These are phyloP conservation scores for Mycogone perniciosa DNA, from an alignment of 2,329 filamentous ascomycete genomes.

Conservation along the genomic window DNA sequence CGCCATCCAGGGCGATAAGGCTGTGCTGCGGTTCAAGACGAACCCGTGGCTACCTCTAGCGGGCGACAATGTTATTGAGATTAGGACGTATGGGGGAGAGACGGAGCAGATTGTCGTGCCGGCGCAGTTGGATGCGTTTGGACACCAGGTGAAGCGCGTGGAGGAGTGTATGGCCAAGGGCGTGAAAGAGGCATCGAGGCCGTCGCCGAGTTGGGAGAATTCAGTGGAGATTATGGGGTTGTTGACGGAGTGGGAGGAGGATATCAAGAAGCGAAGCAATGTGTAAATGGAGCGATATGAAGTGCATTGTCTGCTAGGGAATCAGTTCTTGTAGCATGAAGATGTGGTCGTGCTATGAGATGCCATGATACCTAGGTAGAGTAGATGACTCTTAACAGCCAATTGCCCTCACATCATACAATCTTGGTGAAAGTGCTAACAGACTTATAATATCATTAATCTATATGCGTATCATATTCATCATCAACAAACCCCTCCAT, in stretches of 20 bases:
- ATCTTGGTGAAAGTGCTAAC: neutral
- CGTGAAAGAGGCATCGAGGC: conserved; percentile 16
- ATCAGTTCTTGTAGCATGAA: neutral
- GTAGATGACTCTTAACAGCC: too few relatives aligned
- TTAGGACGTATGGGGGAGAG: conserved; percentile 19
- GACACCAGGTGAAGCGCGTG: conserved; percentile 19
- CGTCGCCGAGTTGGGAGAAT: conserved; percentile 20
- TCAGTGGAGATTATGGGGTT: conserved; percentile 23
- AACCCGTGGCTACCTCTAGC: conserved; percentile 23
- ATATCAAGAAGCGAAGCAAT: conserved; percentile 10
- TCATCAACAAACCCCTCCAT: conserved; percentile 5
- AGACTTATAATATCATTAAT: too few relatives aligned
- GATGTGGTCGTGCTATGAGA: neutral
- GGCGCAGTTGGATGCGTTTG: conserved; percentile 20
- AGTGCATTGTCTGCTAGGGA: too few relatives aligned
- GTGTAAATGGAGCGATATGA: neutral
- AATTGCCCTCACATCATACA: neutral
- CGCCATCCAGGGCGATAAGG: conserved; percentile 20
- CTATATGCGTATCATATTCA: neutral
- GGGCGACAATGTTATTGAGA: conserved; percentile 20
- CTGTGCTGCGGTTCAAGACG: conserved; percentile 19
- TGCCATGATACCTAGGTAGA: neutral
- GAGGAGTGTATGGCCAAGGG: conserved; percentile 18
- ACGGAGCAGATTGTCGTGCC: conserved; percentile 17
- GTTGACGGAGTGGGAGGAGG: conserved; percentile 21